Conservation (phyloP, 768 basidiomycete genomes). For the Lanmaoa pseudosensibilis region DNA sequence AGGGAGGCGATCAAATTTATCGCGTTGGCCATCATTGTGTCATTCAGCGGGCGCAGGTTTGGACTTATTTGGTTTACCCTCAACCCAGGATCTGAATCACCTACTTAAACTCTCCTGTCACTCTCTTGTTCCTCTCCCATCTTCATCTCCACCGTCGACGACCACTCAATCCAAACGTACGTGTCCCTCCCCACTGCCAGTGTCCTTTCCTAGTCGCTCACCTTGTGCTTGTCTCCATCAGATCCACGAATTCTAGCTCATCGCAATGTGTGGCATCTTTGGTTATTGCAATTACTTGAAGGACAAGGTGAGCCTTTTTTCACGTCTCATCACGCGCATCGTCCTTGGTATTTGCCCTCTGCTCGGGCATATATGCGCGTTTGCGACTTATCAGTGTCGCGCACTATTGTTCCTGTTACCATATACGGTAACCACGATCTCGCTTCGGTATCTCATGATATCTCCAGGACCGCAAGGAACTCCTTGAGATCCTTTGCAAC, state of each 20-base stretch:
- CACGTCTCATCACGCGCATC: neutral
- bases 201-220: neutral
- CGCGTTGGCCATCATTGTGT: conserved; percentile 6
- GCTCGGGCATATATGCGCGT: conserved; percentile 9
- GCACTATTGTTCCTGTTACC: conserved; percentile 9
- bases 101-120: conserved; percentile 31
- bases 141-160: conserved; percentile 20
- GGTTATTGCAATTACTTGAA: conserved; percentile 92
- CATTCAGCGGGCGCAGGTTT: conserved; percentile 18
- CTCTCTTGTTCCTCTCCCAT: conserved; percentile 20
- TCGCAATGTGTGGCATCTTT: conserved; percentile 91
- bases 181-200: neutral
- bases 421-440: conserved; percentile 19
- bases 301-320: conserved; percentile 86
- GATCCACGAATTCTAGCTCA: conserved; percentile 2
- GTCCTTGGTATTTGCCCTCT: neutral
- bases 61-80: conserved; percentile 35
- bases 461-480: conserved; percentile 77
- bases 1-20: neutral
- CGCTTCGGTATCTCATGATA: conserved; percentile 13
- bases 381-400: neutral
- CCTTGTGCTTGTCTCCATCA: neutral
- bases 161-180: conserved; percentile 6
- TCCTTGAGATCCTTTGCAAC: conserved; percentile 86
- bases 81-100: conserved; percentile 27